Conservation (phyloP, 768 basidiomycete species). For the Boletus patriciae region DNA sequence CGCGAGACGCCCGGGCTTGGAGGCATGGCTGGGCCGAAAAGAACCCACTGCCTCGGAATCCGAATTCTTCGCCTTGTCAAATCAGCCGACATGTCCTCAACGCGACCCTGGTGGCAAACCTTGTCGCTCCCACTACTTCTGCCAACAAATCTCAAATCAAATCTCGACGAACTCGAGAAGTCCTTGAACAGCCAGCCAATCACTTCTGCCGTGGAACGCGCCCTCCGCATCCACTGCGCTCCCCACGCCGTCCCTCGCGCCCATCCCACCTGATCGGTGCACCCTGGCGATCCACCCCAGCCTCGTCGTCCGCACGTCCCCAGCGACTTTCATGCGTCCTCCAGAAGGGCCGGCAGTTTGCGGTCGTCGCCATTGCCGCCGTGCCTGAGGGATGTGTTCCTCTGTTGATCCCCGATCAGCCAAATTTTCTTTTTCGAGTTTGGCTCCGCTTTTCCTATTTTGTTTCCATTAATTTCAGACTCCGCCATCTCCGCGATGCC, state of each 20-base stretch:
- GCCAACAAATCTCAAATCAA: constrained; percentile 32
- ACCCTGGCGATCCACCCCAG: neutral
- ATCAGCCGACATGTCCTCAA: constrained; percentile 36
- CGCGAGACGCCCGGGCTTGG: constrained; percentile 26
- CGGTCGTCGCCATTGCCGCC: constrained; percentile 28
- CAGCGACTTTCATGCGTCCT: constrained; percentile 3
- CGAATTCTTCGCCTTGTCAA: constrained; percentile 50
- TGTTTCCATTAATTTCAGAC: constrained; percentile 16
- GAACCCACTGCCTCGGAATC: constrained; percentile 41
- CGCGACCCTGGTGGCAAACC: constrained; percentile 39
- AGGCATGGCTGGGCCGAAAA: constrained; percentile 22
- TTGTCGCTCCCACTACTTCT: constrained; percentile 24
- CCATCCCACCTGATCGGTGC: neutral
- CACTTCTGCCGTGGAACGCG: constrained; percentile 14
- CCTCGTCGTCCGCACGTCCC: neutral
- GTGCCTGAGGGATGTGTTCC: constrained; percentile 37
- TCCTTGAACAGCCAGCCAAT: constrained; percentile 17
- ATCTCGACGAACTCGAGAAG: constrained; percentile 31
- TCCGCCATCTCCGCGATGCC: constrained; percentile 31
- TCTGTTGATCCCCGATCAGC: constrained; percentile 67
- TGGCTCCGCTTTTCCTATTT: constrained; percentile 32
- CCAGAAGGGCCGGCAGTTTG: constrained; percentile 26
- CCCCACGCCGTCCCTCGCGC: constrained; percentile 4
- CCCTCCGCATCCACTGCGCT: neutral
- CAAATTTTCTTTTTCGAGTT: constrained; percentile 35